Base-by-base conservation (phyloP, 164 flowering plant genomes). In the Aristolochia californica region DNA sequence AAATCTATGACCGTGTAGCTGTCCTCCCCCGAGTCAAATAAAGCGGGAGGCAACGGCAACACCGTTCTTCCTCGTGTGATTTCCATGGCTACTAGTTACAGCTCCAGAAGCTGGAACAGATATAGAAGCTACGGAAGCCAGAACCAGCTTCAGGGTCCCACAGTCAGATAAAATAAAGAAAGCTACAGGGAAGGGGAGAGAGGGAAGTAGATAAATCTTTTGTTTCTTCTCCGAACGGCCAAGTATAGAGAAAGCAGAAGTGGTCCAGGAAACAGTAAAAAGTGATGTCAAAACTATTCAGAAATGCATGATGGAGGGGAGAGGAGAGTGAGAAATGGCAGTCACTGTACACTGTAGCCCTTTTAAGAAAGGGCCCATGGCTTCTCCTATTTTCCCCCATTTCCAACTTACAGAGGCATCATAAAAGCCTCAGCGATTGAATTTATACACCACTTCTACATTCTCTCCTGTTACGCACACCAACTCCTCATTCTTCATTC, bases 381-480 rank as follows among this genome's bases (percentile, higher is more conserved):
- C n/a, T 15, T 13, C 24, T 22, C 21, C n/a, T 49, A 21, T 14
- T n/a, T 49, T 18, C 15, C 18, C 27, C 5, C 34, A 12, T 14
- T 38, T 17, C 34, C 27, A 25, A 38, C 20, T 47, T 47, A 47
- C 22, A 24, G 34, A 58, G 30, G 51, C 48, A 59, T 55, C 60
- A 68, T 58, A 68, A 62, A 68, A 58, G 61, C 57, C 52, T 56
- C 17, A 12, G 52, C 50, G 53, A 14, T 43, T 43, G 48, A 47
- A 54, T 61, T 43, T 52, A 11, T 52, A 16, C 44, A 15, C 30
- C 59, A n/a, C 43, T 53, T 52, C 16, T 1, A 34, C 53, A n/a
- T 17, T 5, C 16, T 38, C 28, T 43, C 13, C 52, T 59, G 50
- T 38, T 58, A 5, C 43, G 12, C 18, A 2, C 18, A 25, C 34